These are phyloP conservation scores for Termitomyces sp. DNA, from an alignment of 768 basidiomycete species.

Conservation along the genomic window DNA sequence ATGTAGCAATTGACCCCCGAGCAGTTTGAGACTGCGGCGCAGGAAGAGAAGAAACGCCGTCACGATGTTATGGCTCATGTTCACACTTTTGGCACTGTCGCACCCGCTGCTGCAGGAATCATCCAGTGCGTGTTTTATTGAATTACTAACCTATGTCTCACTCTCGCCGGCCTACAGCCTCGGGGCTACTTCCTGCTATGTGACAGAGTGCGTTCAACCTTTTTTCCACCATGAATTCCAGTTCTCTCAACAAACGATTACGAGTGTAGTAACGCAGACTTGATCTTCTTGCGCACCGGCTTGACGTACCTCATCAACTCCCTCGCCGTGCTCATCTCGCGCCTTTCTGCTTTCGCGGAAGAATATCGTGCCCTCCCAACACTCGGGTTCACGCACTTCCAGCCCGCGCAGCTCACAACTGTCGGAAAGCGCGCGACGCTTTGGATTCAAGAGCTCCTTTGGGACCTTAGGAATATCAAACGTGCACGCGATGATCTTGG, in stretches of 20 bases:
- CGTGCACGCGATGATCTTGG: conserved; percentile 89
- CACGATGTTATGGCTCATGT: conserved; percentile 99
- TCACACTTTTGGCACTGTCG: conserved; percentile 91
- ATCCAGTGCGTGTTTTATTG: conserved; percentile 63
- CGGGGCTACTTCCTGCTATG: conserved; percentile 98
- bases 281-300: conserved; percentile 92
- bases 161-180: background rate
- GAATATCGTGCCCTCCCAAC: conserved; percentile 88
- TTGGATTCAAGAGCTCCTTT: conserved; percentile 97
- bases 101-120: conserved; percentile 92
- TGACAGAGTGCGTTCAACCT: conserved; percentile 70
- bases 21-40: conserved; percentile 88
- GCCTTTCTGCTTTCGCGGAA: conserved; percentile 78
- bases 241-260: background rate
- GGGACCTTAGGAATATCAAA: conserved; percentile 93
- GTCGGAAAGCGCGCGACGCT: conserved; percentile 95
- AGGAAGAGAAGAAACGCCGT: conserved; percentile 94
- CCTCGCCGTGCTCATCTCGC: conserved; percentile 85
- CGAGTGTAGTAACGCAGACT: conserved; percentile 81
- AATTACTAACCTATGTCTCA: background rate
- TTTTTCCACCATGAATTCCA: background rate
- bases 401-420: conserved; percentile 96
- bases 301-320: conserved; percentile 82
- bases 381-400: conserved; percentile 97
- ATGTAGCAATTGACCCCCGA: conserved; percentile 72